Evolutionary conservation across 2,329 filamentous ascomycete species (phyloP).

Genomic region (Knufia petricola): DNA sequence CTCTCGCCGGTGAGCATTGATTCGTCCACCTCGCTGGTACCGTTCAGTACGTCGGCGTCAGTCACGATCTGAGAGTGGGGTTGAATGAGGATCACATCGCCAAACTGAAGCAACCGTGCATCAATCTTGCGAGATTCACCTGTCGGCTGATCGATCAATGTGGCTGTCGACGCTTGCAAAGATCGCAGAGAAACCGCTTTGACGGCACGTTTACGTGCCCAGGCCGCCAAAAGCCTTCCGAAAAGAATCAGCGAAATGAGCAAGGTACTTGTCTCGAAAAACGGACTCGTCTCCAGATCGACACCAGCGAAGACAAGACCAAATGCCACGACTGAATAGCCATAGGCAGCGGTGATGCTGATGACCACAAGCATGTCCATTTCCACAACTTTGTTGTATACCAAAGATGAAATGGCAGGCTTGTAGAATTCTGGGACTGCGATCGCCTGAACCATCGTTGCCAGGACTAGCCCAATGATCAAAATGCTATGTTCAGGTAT

Average conservation of each 20-base stretch:
- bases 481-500: constrained; percentile 28
- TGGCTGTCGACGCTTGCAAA: constrained; percentile 45
- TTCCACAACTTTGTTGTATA: constrained; percentile 42
- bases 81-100: constrained; percentile 57
- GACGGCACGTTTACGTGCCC: constrained; percentile 40
- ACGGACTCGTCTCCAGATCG: constrained; percentile 34
- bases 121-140: constrained; percentile 45
- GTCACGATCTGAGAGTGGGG: constrained; percentile 56
- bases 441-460: constrained; percentile 55
- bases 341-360: constrained; percentile 43
- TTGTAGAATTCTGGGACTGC: constrained; percentile 58
- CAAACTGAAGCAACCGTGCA: constrained; percentile 57
- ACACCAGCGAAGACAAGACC: constrained; percentile 34
- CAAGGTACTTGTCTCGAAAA: constrained; percentile 48
- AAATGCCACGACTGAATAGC: constrained; percentile 42
- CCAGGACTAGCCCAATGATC: constrained; percentile 42
- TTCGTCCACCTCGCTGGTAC: constrained; percentile 61
- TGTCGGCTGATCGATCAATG: constrained; percentile 37
- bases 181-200: constrained; percentile 42
- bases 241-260: constrained; percentile 45
- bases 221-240: constrained; percentile 40
- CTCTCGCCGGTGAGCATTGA: constrained; percentile 71
- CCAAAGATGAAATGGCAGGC: constrained; percentile 40
- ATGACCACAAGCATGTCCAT: constrained; percentile 47
- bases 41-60: constrained; percentile 57